Percentiles rank a stretch among this genome's conserved stretches.
These are phyloP conservation scores for Chrysanthemum lavandulifolium DNA, from an alignment of 129 eudicot species.

Conservation along the genomic window DNA sequence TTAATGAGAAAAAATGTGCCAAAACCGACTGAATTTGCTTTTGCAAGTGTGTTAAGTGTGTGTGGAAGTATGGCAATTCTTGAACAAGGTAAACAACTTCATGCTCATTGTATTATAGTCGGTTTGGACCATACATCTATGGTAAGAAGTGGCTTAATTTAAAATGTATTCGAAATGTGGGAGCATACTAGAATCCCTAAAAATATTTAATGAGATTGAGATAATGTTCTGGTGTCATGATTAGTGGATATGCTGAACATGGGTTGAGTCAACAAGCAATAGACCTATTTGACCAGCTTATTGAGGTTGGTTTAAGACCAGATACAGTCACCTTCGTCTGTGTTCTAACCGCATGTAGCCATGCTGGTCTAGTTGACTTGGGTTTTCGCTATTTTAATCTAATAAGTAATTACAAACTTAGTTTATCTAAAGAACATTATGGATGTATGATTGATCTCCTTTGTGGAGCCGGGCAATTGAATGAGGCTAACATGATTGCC, in stretches of 20 bases:
- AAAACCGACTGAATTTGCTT: constrained; percentile 79
- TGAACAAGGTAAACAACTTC: constrained; percentile 85
- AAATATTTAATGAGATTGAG: constrained; percentile 41
- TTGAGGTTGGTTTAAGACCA: constrained; percentile 52
- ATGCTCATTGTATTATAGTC: constrained; percentile 55
- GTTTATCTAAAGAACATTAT: constrained; percentile 73
- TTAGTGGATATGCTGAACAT: constrained; percentile 90
- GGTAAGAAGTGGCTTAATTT: constrained; percentile 70
- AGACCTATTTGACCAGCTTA: constrained; percentile 54
- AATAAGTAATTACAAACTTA: constrained; percentile 46
- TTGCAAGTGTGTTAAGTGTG: constrained; percentile 74
- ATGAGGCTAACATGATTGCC: constrained; percentile 80
- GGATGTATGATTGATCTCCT: constrained; percentile 96
- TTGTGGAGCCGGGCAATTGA: constrained; percentile 73
- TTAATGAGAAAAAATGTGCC: constrained; percentile 79
- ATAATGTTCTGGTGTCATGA: constrained; percentile 73
- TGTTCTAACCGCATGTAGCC: constrained; percentile 86
- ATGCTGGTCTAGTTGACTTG: constrained; percentile 71
- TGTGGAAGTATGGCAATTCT: constrained; percentile 74
- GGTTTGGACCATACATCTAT: constrained; percentile 67
- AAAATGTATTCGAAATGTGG: constrained; percentile 94
- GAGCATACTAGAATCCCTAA: constrained; percentile 60
- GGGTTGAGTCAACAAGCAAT: constrained; percentile 75
- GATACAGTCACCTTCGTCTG: constrained; percentile 85
- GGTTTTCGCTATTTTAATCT: constrained; percentile 65